These are phyloP conservation scores for Chaetomium globosum DNA, from an alignment of 2,329 filamentous ascomycete genomes.

Conservation along the genomic window DNA sequence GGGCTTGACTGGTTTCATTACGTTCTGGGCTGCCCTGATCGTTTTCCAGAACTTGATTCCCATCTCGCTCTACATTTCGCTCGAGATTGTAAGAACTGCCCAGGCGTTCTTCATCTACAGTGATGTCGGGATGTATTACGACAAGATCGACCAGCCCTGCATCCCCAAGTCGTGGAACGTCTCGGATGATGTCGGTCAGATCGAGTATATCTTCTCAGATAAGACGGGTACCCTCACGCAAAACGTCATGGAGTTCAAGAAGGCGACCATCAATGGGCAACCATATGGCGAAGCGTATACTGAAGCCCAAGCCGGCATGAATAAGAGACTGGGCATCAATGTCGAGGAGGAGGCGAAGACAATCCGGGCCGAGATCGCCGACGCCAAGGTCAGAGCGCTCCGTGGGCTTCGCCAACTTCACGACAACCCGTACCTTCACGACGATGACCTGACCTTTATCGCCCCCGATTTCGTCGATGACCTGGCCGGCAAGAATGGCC, in stretches of 20 bases:
- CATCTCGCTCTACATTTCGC: conserved; percentile 94
- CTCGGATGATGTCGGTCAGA: conserved; percentile 94
- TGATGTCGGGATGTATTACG: conserved; percentile 96
- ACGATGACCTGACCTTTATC: conserved; percentile 88
- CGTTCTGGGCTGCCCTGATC: conserved; percentile 93
- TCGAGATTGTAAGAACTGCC: conserved; percentile 90
- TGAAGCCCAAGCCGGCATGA: conserved; percentile 94
- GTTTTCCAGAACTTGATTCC: conserved; percentile 98
- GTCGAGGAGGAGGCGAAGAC: conserved; percentile 76
- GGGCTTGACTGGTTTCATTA: conserved; percentile 85
- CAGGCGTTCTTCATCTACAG: conserved; percentile 98
- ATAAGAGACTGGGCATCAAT: conserved; percentile 84
- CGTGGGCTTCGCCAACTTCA: conserved; percentile 73
- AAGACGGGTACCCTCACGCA: conserved; percentile 89
- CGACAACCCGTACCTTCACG: conserved; percentile 86
- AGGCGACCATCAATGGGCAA: conserved; percentile 93
- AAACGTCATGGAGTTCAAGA: conserved; percentile 99
- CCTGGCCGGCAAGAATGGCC: conserved; percentile 73
- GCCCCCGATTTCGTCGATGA: conserved; percentile 88
- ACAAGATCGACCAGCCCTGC: conserved; percentile 88
- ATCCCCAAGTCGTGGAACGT: conserved; percentile 99
- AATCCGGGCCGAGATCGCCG: conserved; percentile 75
- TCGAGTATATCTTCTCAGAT: conserved; percentile 98
- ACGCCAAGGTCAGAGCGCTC: conserved; percentile 73
- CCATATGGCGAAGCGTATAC: conserved; percentile 98